Evolutionary conservation across 2,329 filamentous ascomycete species (phyloP).

Genomic region (Colletotrichum higginsianum): DNA sequence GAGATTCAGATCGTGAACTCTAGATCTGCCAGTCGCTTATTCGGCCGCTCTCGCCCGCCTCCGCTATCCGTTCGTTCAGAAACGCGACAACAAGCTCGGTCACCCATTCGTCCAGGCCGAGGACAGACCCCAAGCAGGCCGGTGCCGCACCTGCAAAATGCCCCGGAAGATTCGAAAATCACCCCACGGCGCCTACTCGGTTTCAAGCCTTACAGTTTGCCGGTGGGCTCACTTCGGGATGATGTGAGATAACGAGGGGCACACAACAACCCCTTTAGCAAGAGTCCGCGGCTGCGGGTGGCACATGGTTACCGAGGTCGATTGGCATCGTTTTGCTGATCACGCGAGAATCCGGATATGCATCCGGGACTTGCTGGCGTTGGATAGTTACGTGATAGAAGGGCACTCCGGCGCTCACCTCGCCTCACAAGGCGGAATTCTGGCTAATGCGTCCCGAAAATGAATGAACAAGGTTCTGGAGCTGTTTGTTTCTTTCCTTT

Average conservation of each 20-base stretch:
- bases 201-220: constrained; percentile 5
- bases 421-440: no score
- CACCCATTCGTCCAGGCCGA: constrained; percentile 6
- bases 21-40: no score
- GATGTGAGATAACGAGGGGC: not conserved
- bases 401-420: no score
- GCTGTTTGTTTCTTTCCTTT: no score
- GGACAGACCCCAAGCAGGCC: constrained; percentile 4
- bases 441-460: no score
- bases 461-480: no score
- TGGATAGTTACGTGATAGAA: no score
- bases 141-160: not conserved
- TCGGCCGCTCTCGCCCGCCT: not conserved
- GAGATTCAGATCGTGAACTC: not conserved
- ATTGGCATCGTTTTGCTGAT: no score
- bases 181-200: not conserved
- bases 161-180: constrained; percentile 28
- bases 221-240: no score
- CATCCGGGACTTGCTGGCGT: no score
- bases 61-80: not conserved
- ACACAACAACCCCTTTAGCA: not conserved
- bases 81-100: not conserved
- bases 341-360: no score
- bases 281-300: not conserved
- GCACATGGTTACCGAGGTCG: no score